Base-by-base conservation (phyloP, 495 filamentous ascomycete species). In the Annulohypoxylon nitens region DNA sequence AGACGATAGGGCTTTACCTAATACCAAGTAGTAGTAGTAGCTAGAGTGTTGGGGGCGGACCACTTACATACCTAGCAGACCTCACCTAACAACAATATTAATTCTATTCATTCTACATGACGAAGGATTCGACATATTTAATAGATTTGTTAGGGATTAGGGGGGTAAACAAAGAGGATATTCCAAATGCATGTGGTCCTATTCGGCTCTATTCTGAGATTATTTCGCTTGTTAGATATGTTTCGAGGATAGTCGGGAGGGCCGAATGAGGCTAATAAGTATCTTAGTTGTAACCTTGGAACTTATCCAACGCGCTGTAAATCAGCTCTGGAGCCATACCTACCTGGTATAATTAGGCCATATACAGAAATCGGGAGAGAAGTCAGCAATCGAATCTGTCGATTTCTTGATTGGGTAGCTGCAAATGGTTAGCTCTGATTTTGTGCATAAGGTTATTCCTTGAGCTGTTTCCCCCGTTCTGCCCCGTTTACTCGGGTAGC, bases 401-500 rank as follows among this genome's bases (percentile, higher is more conserved):
- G 47, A 62, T 50, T 43, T 58, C 43, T 67, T 51, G 59, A 68
- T 73, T 63, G 48, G 34, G 37, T 11, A 60, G 34, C 43, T 41
- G 25, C 39, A 73, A 57, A 60, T 11, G 39, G 69, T 18, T 64
- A 64, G 57, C 18, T 37, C 30, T 61, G 39, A 54, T 26, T 26
- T 71, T 16, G 61, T 41, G 30, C 61, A 54, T 66, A 39, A 63
- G 64, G 70, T 63, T 73, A 53, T 67, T 63, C 64, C 64, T 53
- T 67, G 62, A 54, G 47, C 39, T 30, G 16, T 59, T 37, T 60
- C 45, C 57, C 62, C 47, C 45, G 45, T 60, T 59, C 25, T 60
- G 36, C 47, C 55, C 47, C 45, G 45, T 60, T 25, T 54, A 57
- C 30, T 63, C 70, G 70, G 66, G 61, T 66, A 66, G 66, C 39